phyloP scores from a whole-genome alignment of 1,284 basidiomycete genomes.

The Fomitopsis schrenkii region DNA sequence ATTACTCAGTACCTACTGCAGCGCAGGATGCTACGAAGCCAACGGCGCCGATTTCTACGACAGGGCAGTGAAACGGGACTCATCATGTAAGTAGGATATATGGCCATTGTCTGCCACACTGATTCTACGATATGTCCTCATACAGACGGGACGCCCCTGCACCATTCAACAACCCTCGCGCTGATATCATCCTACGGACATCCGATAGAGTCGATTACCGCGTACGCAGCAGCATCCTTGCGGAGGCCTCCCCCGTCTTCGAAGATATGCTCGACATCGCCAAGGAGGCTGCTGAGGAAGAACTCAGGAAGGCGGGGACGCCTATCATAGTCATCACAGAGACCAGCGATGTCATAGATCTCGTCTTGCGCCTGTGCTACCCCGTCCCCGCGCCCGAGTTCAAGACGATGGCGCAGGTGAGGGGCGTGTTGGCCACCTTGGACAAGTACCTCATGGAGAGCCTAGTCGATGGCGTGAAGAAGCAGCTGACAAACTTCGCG shows the following conservation, averaged over 20 bases:
- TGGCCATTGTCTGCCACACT: no score
- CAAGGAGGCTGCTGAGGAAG: slow-evolving; percentile 2
- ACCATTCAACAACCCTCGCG: slow-evolving; percentile 7
- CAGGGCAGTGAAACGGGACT: no score
- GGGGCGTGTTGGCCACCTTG: slow-evolving; percentile 6
- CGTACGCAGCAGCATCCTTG: slow-evolving; percentile 11
- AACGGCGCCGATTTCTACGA: no score
- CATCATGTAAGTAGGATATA: no score
- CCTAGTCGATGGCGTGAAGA: background rate
- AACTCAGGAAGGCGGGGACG: background rate
- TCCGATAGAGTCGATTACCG: slow-evolving; percentile 13
- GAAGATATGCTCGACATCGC: slow-evolving; percentile 14
- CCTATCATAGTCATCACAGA: slow-evolving; percentile 3
- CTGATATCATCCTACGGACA: slow-evolving; percentile 13
- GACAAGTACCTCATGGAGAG: slow-evolving; percentile 11
- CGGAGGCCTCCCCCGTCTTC: slow-evolving; percentile 9
- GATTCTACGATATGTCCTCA: no score
- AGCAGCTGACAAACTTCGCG: background rate
- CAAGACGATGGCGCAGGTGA: background rate
- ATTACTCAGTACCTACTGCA: no score
- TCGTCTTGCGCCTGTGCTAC: slow-evolving; percentile 8
- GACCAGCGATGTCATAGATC: background rate
- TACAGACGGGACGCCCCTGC: background rate
- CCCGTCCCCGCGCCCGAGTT: slow-evolving; percentile 5
- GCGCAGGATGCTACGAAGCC: no score